Percentiles rank a stretch among this genome's conserved stretches.
These are phyloP conservation scores for Nicotiana attenuata DNA, from an alignment of 257 asterid species.

Conservation along the genomic window DNA sequence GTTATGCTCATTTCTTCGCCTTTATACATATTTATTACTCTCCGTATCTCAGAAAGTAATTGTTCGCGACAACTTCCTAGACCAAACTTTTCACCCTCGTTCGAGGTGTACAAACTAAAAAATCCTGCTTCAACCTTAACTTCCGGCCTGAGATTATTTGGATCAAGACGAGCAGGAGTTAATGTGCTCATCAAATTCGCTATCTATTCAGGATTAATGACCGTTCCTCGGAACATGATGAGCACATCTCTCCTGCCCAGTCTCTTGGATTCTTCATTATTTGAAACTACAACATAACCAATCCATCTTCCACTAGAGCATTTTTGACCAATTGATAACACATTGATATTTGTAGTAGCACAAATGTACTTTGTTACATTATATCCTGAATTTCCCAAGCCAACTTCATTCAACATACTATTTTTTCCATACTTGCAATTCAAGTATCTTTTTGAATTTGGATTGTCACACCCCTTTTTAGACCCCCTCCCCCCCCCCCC, in stretches of 20 bases:
- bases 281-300: conserved; percentile 47
- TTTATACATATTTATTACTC: conserved; percentile 30
- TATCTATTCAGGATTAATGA: conserved; percentile 50
- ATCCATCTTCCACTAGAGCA: conserved; percentile 34
- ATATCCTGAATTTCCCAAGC: conserved; percentile 43
- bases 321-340: conserved; percentile 16
- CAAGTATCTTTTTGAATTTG: conserved; percentile 48
- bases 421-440: conserved; percentile 55
- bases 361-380: conserved; percentile 53
- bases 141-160: conserved; percentile 29
- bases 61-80: conserved; percentile 60
- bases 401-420: conserved; percentile 31
- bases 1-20: conserved; percentile 52
- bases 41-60: conserved; percentile 50
- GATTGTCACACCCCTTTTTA: no score
- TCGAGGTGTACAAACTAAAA: conserved; percentile 45
- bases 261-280: conserved; percentile 18
- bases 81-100: conserved; percentile 23
- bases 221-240: conserved; percentile 51
- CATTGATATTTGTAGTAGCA: conserved; percentile 36
- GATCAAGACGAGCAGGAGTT: conserved; percentile 49
- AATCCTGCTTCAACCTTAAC: conserved; percentile 60
- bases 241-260: conserved; percentile 55
- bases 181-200: conserved; percentile 57
- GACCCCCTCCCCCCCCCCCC: no score